phyloP scores from a whole-genome alignment of 2,329 filamentous ascomycete species.

The Elsinoe batatas region DNA sequence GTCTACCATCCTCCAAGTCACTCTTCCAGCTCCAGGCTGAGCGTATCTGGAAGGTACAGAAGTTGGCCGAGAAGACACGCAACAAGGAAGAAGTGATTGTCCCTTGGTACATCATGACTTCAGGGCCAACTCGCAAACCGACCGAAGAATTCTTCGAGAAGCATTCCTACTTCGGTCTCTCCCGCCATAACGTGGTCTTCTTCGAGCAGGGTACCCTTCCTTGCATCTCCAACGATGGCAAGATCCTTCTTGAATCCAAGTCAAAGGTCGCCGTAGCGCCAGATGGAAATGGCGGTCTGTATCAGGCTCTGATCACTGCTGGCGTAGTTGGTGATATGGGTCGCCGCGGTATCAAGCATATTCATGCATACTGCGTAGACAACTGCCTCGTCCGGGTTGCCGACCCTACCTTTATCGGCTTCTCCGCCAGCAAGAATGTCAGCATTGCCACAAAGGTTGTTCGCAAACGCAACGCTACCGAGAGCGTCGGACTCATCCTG shows the following conservation, averaged over 20 bases:
- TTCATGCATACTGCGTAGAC: slow-evolving; percentile 97
- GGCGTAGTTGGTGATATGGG: slow-evolving; percentile 81
- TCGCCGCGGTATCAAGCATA: slow-evolving; percentile 80
- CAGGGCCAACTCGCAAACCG: slow-evolving; percentile 78
- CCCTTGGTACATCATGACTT: slow-evolving; percentile 99
- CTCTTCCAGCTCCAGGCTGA: slow-evolving; percentile 97
- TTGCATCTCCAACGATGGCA: slow-evolving; percentile 94
- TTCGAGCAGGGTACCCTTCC: slow-evolving; percentile 97
- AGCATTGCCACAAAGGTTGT: slow-evolving; percentile 99
- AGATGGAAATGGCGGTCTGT: slow-evolving; percentile 94
- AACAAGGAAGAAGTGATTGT: slow-evolving; percentile 55
- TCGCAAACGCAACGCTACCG: slow-evolving; percentile 90
- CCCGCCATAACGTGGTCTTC: slow-evolving; percentile 75
- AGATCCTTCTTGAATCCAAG: slow-evolving; percentile 89
- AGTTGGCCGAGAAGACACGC: slow-evolving; percentile 63
- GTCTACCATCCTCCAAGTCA: slow-evolving; percentile 82
- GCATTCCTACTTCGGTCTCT: slow-evolving; percentile 82
- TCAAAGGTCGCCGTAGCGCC: slow-evolving; percentile 85
- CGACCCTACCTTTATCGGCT: slow-evolving; percentile 90
- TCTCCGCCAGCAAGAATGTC: slow-evolving; percentile 75
- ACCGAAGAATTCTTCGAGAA: slow-evolving; percentile 92
- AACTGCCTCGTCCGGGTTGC: slow-evolving; percentile 99
- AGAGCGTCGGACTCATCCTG: slow-evolving; percentile 89
- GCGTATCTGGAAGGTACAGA: slow-evolving; percentile 77
- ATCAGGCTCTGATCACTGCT: slow-evolving; percentile 75